Evolutionary conservation across 495 filamentous ascomycete species (phyloP), one percentile per base, ranked within the genome.

Genomic region (Hypoxylon perforatum): DNA sequence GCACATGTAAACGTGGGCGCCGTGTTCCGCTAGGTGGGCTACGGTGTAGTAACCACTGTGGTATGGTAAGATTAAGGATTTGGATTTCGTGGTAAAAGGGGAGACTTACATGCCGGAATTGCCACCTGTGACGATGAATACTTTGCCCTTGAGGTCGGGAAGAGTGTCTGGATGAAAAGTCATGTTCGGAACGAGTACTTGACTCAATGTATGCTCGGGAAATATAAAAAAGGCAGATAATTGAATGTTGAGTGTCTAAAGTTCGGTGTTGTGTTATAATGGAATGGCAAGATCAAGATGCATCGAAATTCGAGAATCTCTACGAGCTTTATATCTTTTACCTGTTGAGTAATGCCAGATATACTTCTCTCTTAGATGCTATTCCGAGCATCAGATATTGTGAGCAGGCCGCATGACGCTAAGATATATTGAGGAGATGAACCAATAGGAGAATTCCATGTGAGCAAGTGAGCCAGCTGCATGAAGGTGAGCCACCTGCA

Each of bases 1-100:
- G 18, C 77, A 70, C 53, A 82, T 72, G 65, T 82, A 82, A 35
- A 84, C 79, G 44, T 77, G 73, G 19, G 75, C 80, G 47, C 76
- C 75, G 38, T 77, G 78, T 25, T 69, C 44, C 48, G 78, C 79
- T 33, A 82, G 71, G 4, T 74, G 73, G 18, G 74, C 63, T 18
- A 74, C 75, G 19, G 79, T 82, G 41, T 73, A 54, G 38, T 80
- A 80, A 19, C 78, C 72, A 57, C 72, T 75, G 39, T 49, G 21
- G 44, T 67, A 67, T 38, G 60, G 63, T 21, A 45, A 67, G 50
- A 61, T 72, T 19, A 54, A 56, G 25, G 33, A 57, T 48, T 63
- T n/a, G 49, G 38, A n/a, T 15, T 61, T 42, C 21, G 11, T 49
- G 36, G 48, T 11, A 49, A 50, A 41, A 52, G 44, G 54, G 22